phyloP scores from a whole-genome alignment of 2,329 filamentous ascomycete species.

The Colletotrichum caudatum region DNA sequence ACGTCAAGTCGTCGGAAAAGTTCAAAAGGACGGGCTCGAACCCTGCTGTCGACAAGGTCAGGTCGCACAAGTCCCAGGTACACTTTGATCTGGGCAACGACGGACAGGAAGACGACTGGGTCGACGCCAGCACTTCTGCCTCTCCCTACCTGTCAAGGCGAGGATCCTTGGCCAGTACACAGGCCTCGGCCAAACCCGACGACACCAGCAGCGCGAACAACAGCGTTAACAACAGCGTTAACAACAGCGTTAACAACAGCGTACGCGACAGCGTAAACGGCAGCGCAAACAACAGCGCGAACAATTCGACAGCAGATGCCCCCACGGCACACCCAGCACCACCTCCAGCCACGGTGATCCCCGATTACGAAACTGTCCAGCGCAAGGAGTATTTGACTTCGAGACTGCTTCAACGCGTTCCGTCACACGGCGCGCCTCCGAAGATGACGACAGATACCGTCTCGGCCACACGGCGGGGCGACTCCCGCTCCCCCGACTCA shows the following conservation, averaged over 20 bases:
- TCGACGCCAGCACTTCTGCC: slow-evolving; percentile 73
- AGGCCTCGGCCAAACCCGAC: slow-evolving; percentile 58
- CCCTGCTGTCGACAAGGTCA: slow-evolving; percentile 60
- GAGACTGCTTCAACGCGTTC: slow-evolving; percentile 72
- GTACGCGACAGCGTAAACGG: slow-evolving; percentile 37
- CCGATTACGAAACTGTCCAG: slow-evolving; percentile 57
- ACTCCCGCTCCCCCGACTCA: slow-evolving; percentile 51
- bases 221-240: slow-evolving; percentile 44
- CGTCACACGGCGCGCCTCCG: slow-evolving; percentile 71
- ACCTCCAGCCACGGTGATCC: slow-evolving; percentile 45
- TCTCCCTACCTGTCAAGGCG: slow-evolving; percentile 68
- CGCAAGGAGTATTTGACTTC: slow-evolving; percentile 77
- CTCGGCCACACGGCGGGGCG: slow-evolving; percentile 55
- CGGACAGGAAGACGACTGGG: slow-evolving; percentile 71
- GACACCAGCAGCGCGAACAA: slow-evolving; percentile 2
- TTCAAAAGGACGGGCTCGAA: slow-evolving; percentile 67
- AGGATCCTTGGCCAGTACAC: slow-evolving; percentile 53
- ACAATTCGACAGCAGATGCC: slow-evolving; percentile 45
- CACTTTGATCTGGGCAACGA: slow-evolving; percentile 73
- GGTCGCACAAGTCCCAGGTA: slow-evolving; percentile 62
- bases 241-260: slow-evolving; percentile 45
- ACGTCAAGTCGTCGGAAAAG: slow-evolving; percentile 62
- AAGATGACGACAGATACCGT: slow-evolving; percentile 73
- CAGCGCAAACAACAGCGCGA: slow-evolving; percentile 45
- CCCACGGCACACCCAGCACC: slow-evolving; percentile 34